A percentile compares a stretch with the other conserved stretches of the same genome.
Conservation (phyloP, 2,329 filamentous ascomycete genomes). For the Pseudogymnoascus pannorum region DNA sequence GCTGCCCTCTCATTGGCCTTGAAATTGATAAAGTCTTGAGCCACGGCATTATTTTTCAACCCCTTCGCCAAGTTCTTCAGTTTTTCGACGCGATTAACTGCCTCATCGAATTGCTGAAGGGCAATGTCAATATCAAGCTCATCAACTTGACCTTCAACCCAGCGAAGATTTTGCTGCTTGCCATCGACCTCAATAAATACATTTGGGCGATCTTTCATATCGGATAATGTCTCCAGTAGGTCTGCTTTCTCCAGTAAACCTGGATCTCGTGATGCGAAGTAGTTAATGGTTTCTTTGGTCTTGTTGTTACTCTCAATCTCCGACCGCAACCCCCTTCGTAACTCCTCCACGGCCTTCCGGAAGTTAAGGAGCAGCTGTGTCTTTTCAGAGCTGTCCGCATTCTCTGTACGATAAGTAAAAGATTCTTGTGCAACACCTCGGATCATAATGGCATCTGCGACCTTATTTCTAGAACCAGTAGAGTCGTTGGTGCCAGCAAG, state of each 20-base stretch:
- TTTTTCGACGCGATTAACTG: slow-evolving; percentile 78
- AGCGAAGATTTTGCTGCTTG: slow-evolving; percentile 90
- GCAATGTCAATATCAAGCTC: slow-evolving; percentile 95
- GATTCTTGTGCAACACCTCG: slow-evolving; percentile 79
- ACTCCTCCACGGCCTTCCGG: slow-evolving; percentile 84
- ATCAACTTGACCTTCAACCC: slow-evolving; percentile 93
- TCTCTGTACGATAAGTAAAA: slow-evolving; percentile 89
- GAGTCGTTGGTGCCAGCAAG: slow-evolving; percentile 62
- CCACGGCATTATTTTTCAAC: slow-evolving; percentile 77
- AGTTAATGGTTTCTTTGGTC: slow-evolving; percentile 76
- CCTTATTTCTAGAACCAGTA: slow-evolving; percentile 51
- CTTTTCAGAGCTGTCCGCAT: slow-evolving; percentile 72
- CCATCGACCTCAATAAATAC: slow-evolving; percentile 94
- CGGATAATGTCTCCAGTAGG: slow-evolving; percentile 68
- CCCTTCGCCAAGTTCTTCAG: slow-evolving; percentile 71
- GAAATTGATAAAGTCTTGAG: slow-evolving; percentile 85
- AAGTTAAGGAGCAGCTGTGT: slow-evolving; percentile 76
- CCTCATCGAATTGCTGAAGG: slow-evolving; percentile 77
- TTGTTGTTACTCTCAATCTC: slow-evolving; percentile 85
- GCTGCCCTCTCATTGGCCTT: slow-evolving; percentile 82
- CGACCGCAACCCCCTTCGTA: slow-evolving; percentile 75
- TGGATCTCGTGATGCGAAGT: slow-evolving; percentile 72
- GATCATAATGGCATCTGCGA: slow-evolving; percentile 83
- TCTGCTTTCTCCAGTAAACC: slow-evolving; percentile 72
- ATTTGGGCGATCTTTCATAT: slow-evolving; percentile 61